Base-by-base conservation (phyloP, 2,329 filamentous ascomycete genomes). In the Aspergillus persii region DNA sequence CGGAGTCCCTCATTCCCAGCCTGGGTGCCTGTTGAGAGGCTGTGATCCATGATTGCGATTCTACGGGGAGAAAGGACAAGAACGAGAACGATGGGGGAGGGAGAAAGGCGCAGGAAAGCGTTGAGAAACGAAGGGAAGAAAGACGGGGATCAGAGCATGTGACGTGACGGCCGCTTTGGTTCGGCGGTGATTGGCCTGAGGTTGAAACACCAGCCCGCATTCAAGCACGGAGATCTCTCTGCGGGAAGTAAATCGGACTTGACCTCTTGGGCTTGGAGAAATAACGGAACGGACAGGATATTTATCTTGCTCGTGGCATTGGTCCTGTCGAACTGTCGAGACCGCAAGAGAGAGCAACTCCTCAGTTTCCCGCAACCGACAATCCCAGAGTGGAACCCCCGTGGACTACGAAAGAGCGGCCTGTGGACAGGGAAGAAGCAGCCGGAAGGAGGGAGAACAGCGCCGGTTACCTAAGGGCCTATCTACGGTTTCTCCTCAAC, bases 1-100 rank as follows among this genome's bases (percentile, higher is more conserved):
- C 81, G 79, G 57, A 84, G 77, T 55, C 78, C 79, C 64, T 76
- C 71, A 59, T 65, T 64, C 30, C 67, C 63, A 60, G 70, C 68
- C 66, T 71, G 69, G 62, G 71, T 63, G 64, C 72, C 71, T 69
- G 74, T 74, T 70, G 73, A 70, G 65, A 70, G 70, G 69, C 69
- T 71, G 62, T 70, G 69, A 67, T 76, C 72, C 76, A 77, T 77
- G 56, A 60, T 70, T 58, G 62, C 27, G 58, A 36, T 29, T 54
- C 52, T 47, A 47, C 44, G 44, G 15, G 44, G 15, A 23, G 23
- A 26, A 47, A 26, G 23, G 11, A 23, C 18, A 41, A n/a, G 36
- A 36, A 7, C 36, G n/a, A 41, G 12, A 41, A n/a, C 15, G 44
- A 15, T 47, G 18, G 26, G 44, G 49, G 26, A 33, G 27, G 27